Evolutionary conservation across 1,139 yeast genomes (phyloP), one percentile per base, ranked within the genome.

Genomic region (Protomyces gravidus): DNA sequence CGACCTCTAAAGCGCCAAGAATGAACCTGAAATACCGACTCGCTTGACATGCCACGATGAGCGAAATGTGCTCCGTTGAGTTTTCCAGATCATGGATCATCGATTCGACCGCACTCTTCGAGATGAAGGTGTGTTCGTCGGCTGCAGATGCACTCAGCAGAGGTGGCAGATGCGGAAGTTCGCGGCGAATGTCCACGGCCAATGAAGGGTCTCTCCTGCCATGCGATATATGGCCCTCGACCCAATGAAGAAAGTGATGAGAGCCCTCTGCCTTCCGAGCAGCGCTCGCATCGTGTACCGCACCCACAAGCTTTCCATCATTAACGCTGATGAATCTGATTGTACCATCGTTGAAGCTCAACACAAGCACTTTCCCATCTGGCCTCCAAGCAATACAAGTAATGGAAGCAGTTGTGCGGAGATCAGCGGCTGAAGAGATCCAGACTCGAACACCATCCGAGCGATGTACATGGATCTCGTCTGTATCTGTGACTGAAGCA

Each of bases 371-470:
- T 27, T 62, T 63, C 53, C 67, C 67, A 46, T 65, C 67, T 7
- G 66, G 65, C 26, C 59, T 58, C 67, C 67, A 65, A 2, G 61
- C 28, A 4, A 65, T 6, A n/a, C 55, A 25, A 13, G 26, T 25
- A 7, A 62, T 60, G 15, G 50, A 45, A 15, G 40, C 60, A 7
- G 49, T n/a, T 11, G 32, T 57, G n/a, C 47, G 56, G 19, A 59
- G 13, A 9, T 36, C 33, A 45, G 33, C 36, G 6, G 39, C 42
- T n/a, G 59, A n/a, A 19, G 58, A n/a, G 19, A 55, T 55, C 68
- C 68, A 65, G 11, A 65, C 67, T 15, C 65, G 56, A 27, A 61
- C 63, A 3, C 68, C 67, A 26, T 62, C 59, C 55, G 63, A 52
- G 9, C 68, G 50, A 39, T 62, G 62, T 21, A 65, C 57, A 45